Evolutionary conservation across 176 grass and related monocot genomes (phyloP).

Genomic region (Juncus inflexus): DNA sequence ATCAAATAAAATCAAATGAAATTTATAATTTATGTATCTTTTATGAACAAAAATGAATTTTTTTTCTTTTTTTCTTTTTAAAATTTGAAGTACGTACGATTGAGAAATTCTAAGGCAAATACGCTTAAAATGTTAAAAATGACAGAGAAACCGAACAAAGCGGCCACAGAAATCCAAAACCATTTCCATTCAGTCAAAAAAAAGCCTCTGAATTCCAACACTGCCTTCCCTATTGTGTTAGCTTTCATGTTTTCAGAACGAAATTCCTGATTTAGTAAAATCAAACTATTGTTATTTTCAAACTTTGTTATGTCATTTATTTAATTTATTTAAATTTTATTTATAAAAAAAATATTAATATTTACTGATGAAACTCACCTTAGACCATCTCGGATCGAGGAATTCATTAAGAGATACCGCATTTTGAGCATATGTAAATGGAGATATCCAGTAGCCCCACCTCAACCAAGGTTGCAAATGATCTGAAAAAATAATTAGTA

Average conservation of each 20-base stretch:
- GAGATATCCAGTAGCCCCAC: slow-evolving; percentile 43
- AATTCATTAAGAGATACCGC: slow-evolving; percentile 46
- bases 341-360: background rate
- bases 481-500: slow-evolving; percentile 22
- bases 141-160: slow-evolving; percentile 64
- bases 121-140: slow-evolving; percentile 79
- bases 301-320: background rate
- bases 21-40: background rate
- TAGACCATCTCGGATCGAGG: slow-evolving; percentile 78
- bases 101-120: slow-evolving; percentile 69
- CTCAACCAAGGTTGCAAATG: slow-evolving; percentile 40
- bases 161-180: slow-evolving; percentile 72
- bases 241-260: slow-evolving; percentile 36
- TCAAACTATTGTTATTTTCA: slow-evolving; percentile 7
- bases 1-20: slow-evolving; percentile 16
- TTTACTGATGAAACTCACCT: slow-evolving; percentile 34
- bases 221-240: slow-evolving; percentile 58
- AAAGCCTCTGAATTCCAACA: slow-evolving; percentile 65
- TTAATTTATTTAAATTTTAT: slow-evolving; percentile 12
- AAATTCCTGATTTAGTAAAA: slow-evolving; percentile 52
- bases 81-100: slow-evolving; percentile 42
- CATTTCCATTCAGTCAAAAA: slow-evolving; percentile 60
- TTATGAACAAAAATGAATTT: background rate
- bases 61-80: background rate
- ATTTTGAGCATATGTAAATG: slow-evolving; percentile 47